Evolutionary conservation across 1,284 basidiomycete genomes (phyloP).

Genomic region (Boletus sp.): DNA sequence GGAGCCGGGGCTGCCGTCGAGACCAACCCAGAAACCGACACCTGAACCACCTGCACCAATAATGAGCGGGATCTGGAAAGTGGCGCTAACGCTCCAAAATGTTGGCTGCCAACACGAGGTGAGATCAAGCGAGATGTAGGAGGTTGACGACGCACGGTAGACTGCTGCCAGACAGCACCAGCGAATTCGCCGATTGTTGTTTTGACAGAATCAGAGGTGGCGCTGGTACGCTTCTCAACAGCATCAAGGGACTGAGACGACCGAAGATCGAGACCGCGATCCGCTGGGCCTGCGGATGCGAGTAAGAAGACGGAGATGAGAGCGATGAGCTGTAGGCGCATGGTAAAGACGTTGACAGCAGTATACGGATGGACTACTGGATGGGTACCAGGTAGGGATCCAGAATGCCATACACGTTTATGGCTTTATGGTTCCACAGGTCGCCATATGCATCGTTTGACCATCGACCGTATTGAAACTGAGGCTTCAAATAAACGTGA

Average conservation of each 20-base stretch:
- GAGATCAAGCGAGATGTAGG: neutral
- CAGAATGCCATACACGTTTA: too few relatives aligned
- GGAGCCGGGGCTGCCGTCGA: conserved; percentile 8
- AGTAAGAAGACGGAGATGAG: neutral
- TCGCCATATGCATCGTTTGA: too few relatives aligned
- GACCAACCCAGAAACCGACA: conserved; percentile 16
- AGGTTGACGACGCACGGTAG: neutral
- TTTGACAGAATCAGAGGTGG: neutral
- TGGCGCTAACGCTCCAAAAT: conserved; percentile 10
- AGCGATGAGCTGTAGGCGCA: neutral
- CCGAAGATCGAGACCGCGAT: neutral
- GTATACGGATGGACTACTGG: too few relatives aligned
- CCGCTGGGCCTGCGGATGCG: neutral
- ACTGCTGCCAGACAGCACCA: neutral
- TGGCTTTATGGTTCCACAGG: too few relatives aligned
- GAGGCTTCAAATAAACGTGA: too few relatives aligned
- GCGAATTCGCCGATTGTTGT: neutral
- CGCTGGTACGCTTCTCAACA: neutral
- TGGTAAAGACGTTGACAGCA: too few relatives aligned
- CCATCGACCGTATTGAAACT: too few relatives aligned
- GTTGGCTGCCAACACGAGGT: conserved; percentile 4
- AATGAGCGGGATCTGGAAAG: conserved; percentile 5
- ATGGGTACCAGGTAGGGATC: too few relatives aligned
- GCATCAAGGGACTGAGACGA: neutral
- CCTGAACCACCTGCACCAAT: conserved; percentile 1